Conservation (phyloP, 257 asterid genomes). For the Scutellaria galericulata region DNA sequence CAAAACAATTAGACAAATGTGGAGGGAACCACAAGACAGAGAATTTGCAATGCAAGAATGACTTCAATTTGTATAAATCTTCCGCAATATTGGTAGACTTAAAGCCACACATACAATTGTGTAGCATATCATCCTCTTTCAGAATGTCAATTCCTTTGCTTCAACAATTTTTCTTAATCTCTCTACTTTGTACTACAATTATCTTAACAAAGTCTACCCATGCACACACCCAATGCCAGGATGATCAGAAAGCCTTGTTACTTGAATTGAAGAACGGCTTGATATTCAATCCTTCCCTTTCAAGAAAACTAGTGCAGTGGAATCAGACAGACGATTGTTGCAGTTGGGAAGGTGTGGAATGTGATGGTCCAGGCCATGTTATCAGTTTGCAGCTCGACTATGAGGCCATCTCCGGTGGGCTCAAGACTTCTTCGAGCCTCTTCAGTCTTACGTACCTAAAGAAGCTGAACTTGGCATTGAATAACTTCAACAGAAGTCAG, state of each 20-base stretch:
- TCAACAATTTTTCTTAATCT: too few species aligned
- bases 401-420: constrained; percentile 43
- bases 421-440: constrained; percentile 47
- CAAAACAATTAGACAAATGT: too few species aligned
- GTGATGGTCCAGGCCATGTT: constrained; percentile 61
- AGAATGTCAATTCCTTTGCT: too few species aligned
- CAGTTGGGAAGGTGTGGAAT: constrained; percentile 60
- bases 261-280: constrained; percentile 48
- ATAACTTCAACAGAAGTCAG: constrained; percentile 34
- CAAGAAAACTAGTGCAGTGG: constrained; percentile 52
- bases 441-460: constrained; percentile 48
- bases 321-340: constrained; percentile 55
- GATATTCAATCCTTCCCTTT: not conserved
- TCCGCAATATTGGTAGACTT: too few species aligned
- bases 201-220: too few species aligned
- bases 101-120: too few species aligned
- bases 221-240: constrained; percentile 42
- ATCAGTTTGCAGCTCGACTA: constrained; percentile 47
- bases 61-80: too few species aligned
- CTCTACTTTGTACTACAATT: too few species aligned
- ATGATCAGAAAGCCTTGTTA: constrained; percentile 49
- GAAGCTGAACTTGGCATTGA: constrained; percentile 54
- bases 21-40: too few species aligned
- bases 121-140: too few species aligned
- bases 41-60: too few species aligned